These are phyloP conservation scores for Przewalskia tangutica DNA, from an alignment of 257 asterid genomes.

Conservation along the genomic window DNA sequence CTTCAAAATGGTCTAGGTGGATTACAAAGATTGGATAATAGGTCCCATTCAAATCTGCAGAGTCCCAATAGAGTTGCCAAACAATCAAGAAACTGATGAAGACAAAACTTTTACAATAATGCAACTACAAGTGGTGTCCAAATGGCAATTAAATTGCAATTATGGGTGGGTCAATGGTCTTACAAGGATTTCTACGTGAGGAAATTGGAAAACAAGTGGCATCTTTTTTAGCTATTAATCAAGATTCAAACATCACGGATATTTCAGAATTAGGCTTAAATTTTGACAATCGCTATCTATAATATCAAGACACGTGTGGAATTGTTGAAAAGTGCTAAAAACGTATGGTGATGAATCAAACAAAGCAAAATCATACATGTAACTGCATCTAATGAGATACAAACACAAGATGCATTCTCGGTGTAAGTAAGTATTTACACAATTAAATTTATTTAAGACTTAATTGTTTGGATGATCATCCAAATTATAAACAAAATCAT, in stretches of 20 bases:
- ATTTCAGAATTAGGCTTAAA: background rate
- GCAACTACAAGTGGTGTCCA: background rate
- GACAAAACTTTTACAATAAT: background rate
- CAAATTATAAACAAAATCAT: too few relatives aligned
- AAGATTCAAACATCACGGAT: background rate
- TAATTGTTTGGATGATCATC: too few relatives aligned
- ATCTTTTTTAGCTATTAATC: background rate
- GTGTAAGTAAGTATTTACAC: too few relatives aligned
- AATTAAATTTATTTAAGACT: too few relatives aligned
- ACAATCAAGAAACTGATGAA: background rate
- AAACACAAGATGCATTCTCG: too few relatives aligned
- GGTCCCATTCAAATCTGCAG: background rate
- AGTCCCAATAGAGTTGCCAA: background rate
- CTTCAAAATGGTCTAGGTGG: background rate
- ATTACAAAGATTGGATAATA: background rate
- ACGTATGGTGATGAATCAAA: background rate
- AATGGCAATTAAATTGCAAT: background rate
- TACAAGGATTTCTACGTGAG: background rate
- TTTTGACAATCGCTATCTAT: background rate
- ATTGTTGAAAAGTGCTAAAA: background rate
- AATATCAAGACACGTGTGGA: background rate
- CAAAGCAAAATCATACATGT: background rate
- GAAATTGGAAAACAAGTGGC: constrained; percentile 1
- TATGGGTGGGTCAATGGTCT: background rate
- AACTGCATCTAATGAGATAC: background rate